phyloP scores from a whole-genome alignment of 495 filamentous ascomycete genomes.

The Cladorrhinum samala region DNA sequence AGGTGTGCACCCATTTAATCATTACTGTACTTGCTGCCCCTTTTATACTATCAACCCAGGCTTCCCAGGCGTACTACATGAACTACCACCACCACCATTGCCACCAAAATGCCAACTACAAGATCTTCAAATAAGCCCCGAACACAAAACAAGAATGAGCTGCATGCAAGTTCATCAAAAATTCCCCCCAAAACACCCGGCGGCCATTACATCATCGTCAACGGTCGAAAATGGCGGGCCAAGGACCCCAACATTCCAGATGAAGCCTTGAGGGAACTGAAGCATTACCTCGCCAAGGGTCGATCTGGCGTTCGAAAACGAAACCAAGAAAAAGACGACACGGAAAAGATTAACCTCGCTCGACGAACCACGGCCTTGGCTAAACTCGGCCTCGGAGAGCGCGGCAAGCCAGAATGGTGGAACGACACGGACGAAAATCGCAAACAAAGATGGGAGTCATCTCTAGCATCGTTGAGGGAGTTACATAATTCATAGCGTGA shows the following conservation, averaged over 20 bases:
- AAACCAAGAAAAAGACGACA: neutral
- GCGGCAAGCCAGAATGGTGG: conserved; percentile 17
- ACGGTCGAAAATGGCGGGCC: conserved; percentile 10
- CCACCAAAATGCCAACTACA: neutral
- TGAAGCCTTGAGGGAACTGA: conserved; percentile 2
- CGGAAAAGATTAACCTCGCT: neutral
- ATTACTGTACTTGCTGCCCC: too few species aligned
- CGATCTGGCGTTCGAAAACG: neutral
- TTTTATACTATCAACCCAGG: neutral
- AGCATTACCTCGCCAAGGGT: conserved; percentile 12
- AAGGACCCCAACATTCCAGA: conserved; percentile 8
- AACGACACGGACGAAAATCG: conserved; percentile 9
- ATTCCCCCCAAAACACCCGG: conserved; percentile 8
- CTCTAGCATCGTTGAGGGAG: conserved; percentile 4
- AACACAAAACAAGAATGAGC: neutral
- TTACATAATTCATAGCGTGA: neutral
- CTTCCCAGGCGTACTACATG: too few species aligned
- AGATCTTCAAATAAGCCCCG: neutral
- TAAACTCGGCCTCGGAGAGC: conserved; percentile 10
- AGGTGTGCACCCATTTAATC: too few species aligned
- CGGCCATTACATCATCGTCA: conserved; percentile 11
- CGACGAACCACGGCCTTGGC: neutral
- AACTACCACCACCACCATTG: neutral
- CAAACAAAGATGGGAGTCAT: conserved; percentile 8
- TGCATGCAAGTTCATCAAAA: neutral